Base-by-base conservation (phyloP, 768 basidiomycete genomes). In the Suillus paluster region DNA sequence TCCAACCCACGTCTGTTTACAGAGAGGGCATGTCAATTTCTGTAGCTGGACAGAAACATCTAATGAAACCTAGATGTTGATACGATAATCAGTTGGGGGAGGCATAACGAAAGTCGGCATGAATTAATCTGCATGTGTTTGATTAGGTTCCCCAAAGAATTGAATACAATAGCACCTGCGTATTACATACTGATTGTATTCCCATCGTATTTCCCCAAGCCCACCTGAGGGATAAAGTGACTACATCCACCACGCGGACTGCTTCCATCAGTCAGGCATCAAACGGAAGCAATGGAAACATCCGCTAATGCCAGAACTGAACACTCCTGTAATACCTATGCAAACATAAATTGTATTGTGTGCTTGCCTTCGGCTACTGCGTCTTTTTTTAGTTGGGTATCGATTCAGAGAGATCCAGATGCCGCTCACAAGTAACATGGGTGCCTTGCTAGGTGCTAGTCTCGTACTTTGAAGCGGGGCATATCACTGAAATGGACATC, bases 141-240 rank as follows among this genome's bases (percentile, higher is more conserved):
- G 34, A 36, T 38, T 17, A 54, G 53, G 10, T 6, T 21, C 21
- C 12, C n/a, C 34, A 36, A 5, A 55, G 25, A 10, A 55, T 19
- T 54, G 36, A 34, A 53, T 21, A 2, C 7, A 53, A 53, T 33
- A 21, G 33, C 7, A 34, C n/a, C n/a, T 36, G 33, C 36, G 15
- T 55, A 55, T 55, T 55, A 55, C 54, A 55, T 55, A 55, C 54
- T 50, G 27, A n/a, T 12, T 7, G 30, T 12, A 19, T 25, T 46
- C 45, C 23, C 33, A 53, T 27, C 23, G 25, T 27, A 48, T 54
- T 38, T 30, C 8, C 12, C 23, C 53, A 17, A 38, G 14, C 34
- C 25, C 17, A 33, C 10, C 25, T 38, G 21, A 55, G 21, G 33
- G 36, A 19, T 10, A 25, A 23, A 10, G 25, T 25, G 52, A 53